A percentile compares a stretch with the other conserved stretches of the same genome.
phyloP scores from a whole-genome alignment of 1,284 basidiomycete species.

The Tranzscheliella williamsii region DNA sequence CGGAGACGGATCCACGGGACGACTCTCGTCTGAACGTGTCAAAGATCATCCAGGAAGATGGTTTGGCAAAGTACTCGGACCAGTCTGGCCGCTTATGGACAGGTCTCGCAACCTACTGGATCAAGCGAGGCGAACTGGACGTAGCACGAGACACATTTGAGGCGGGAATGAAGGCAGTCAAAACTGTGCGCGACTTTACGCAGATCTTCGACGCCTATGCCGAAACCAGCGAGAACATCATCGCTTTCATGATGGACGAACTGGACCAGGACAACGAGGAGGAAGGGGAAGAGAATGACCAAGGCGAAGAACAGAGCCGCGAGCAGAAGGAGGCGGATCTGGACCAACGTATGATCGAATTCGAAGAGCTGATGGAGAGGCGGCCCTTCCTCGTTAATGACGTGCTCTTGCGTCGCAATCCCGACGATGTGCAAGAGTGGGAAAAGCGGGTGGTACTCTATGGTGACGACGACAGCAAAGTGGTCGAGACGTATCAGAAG shows the following conservation, averaged over 20 bases:
- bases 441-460: constrained; percentile 94
- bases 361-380: constrained; percentile 92
- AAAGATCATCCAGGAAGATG: constrained; percentile 79
- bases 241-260: constrained; percentile 87
- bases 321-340: constrained; percentile 81
- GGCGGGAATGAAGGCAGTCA: constrained; percentile 76
- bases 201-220: constrained; percentile 97
- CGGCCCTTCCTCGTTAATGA: constrained; percentile 96
- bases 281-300: constrained; percentile 28
- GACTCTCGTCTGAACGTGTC: constrained; percentile 81
- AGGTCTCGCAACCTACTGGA: constrained; percentile 96
- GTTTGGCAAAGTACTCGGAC: constrained; percentile 86
- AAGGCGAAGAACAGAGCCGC: constrained; percentile 49
- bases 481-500: constrained; percentile 86
- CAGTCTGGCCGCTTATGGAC: constrained; percentile 96
- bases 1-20: constrained; percentile 79
- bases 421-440: constrained; percentile 99
- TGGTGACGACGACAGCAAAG: constrained; percentile 90
- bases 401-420: constrained; percentile 88
- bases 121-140: constrained; percentile 93
- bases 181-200: constrained; percentile 96
- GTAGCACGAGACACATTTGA: constrained; percentile 86
- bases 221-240: constrained; percentile 88
- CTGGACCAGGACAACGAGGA: constrained; percentile 64
- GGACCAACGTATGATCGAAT: constrained; percentile 85